Evolutionary conservation across 305 asterid species (phyloP).

Genomic region (Fraxinus nigra): DNA sequence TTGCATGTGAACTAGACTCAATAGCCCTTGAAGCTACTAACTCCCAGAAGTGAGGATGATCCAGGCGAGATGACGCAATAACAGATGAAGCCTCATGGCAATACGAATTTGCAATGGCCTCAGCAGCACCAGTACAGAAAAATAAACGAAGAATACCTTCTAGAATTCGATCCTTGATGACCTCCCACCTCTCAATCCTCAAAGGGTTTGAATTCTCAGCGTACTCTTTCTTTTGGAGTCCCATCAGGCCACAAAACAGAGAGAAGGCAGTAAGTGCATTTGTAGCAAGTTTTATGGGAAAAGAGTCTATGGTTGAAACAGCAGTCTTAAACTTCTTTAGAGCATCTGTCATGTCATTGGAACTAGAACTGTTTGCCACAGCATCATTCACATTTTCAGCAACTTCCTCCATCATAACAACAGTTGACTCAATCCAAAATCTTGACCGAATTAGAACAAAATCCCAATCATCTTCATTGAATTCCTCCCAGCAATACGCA

Average conservation of each 20-base stretch:
- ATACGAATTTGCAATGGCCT: conserved; percentile 62
- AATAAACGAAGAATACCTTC: conserved; percentile 90
- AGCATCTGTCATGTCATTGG: conserved; percentile 37
- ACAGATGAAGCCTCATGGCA: conserved; percentile 57
- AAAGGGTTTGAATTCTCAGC: conserved; percentile 42
- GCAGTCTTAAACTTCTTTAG: conserved; percentile 43
- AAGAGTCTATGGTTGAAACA: conserved; percentile 46
- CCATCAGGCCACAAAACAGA: conserved; percentile 47
- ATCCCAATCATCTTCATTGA: conserved; percentile 92
- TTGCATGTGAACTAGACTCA: conserved; percentile 76
- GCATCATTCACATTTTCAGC: conserved; percentile 67
- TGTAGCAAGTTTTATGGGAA: conserved; percentile 62
- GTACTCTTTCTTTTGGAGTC: conserved; percentile 40
- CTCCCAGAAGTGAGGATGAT: conserved; percentile 80
- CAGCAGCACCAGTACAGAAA: conserved; percentile 77
- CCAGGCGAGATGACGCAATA: conserved; percentile 67
- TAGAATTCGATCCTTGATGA: conserved; percentile 66
- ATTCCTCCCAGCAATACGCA: conserved; percentile 91
- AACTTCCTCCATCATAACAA: conserved; percentile 77
- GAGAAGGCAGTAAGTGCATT: conserved; percentile 85
- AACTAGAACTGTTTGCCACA: conserved; percentile 32
- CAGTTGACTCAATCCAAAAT: conserved; percentile 88
- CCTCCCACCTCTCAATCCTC: conserved; percentile 71
- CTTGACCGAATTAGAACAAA: conserved; percentile 74
- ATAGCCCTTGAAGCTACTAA: conserved; percentile 70